Evolutionary conservation across 1,284 basidiomycete genomes (phyloP), one percentile per base, ranked within the genome.

Genomic region (Coniferiporia sulphurascens): DNA sequence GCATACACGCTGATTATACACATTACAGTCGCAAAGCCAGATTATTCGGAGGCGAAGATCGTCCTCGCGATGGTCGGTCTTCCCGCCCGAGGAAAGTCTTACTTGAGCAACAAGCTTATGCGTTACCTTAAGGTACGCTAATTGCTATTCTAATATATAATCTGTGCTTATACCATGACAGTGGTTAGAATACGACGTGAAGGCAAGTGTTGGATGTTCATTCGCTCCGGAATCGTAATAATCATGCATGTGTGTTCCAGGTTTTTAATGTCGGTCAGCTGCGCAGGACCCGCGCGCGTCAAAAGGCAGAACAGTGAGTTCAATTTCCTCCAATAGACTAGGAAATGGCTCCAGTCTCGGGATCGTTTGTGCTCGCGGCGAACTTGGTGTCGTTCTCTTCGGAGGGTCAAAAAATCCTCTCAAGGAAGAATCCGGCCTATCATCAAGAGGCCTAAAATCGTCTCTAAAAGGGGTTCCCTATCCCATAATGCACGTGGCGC

Each of bases 161-260:
- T 44, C 13, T 27, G 46, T n/a, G 19, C 59, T 66, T 17, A 65
- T 35, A 52, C 36, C 19, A 46, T n/a, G 55, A 4, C 66, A 97
- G 93, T 99, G 97, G 97, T 82, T 99, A 50, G 97, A 99, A 73
- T 99, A 98, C 73, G 86, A 96, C 65, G 97, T 99, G 61, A 93
- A 97, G 78, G 94, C 86, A 65, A 48, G 65, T 43, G 12, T n/a
- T 48, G 38, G 9, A 41, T 41, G 15, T 43, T 27, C 27, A 21
- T 32, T 35, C n/a, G 19, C 34, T 13, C 17, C n/a, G 35, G n/a
- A 27, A 13, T 9, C 8, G 15, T 19, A 15, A 22, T 48, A 34
- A 35, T 35, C 41, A 22, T 35, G 12, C 51, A 32, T 51, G 38
- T 8, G 15, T 8, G 34, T 21, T n/a, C 43, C 60, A 93, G 89